Conservation (phyloP, 1,284 basidiomycete genomes). For the Malassezia brasiliensis region DNA sequence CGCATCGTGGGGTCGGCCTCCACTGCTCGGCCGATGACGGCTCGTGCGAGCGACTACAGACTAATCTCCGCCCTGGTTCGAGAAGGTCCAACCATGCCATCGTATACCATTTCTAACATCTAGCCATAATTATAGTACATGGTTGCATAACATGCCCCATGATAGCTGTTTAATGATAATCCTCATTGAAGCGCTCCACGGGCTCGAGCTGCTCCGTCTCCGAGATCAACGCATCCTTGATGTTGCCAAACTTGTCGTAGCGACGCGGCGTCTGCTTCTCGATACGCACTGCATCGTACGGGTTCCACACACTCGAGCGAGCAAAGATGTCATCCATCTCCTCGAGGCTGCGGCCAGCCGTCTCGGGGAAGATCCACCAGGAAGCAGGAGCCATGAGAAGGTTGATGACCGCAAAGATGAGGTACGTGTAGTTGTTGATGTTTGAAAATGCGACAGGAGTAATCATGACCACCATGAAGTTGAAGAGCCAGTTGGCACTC, state of each 20-base stretch:
- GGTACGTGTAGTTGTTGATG: slow-evolving; percentile 29
- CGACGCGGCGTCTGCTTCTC: slow-evolving; percentile 32
- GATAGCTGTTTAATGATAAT: slow-evolving; percentile 8
- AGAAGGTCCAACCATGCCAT: too few species aligned
- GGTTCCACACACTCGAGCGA: slow-evolving; percentile 32
- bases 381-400: slow-evolving; percentile 23
- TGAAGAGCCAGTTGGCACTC: slow-evolving; percentile 40
- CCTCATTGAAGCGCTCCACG: neutral
- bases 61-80: too few species aligned
- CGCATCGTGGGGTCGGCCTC: too few species aligned
- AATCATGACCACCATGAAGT: slow-evolving; percentile 41
- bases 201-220: neutral
- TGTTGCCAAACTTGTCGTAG: slow-evolving; percentile 34
- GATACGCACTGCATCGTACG: slow-evolving; percentile 35
- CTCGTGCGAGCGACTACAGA: neutral
- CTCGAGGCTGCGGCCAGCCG: slow-evolving; percentile 36
- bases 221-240: slow-evolving; percentile 10
- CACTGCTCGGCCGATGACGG: neutral
- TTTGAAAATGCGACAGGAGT: slow-evolving; percentile 27
- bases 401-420: slow-evolving; percentile 32
- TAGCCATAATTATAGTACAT: too few species aligned
- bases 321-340: slow-evolving; percentile 43
- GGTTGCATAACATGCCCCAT: neutral
- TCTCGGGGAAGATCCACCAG: slow-evolving; percentile 42
- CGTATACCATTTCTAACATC: too few species aligned